Evolutionary conservation across 768 basidiomycete species (phyloP).

Genomic region (Hypholoma fasciculare): DNA sequence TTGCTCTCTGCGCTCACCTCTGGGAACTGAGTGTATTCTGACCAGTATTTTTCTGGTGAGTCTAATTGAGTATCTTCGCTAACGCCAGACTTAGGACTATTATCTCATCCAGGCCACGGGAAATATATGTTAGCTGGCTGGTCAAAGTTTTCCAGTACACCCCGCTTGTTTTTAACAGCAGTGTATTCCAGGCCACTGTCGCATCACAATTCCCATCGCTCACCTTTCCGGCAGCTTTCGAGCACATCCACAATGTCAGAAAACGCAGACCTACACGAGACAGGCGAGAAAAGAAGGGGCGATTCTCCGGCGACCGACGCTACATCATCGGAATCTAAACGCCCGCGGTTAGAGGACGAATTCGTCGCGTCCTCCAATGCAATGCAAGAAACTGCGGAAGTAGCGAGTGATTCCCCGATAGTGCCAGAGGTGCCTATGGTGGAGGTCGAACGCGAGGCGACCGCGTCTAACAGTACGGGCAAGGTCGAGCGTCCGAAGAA

Average conservation of each 20-base stretch:
- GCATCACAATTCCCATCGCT: not conserved
- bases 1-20: too few relatives aligned
- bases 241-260: not conserved
- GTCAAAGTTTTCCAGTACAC: not conserved
- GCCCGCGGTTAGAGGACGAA: conserved; percentile 5
- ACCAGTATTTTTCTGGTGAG: too few relatives aligned
- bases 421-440: too few relatives aligned
- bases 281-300: conserved; percentile 2
- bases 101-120: too few relatives aligned
- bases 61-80: too few relatives aligned
- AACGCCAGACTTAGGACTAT: too few relatives aligned
- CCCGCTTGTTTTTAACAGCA: conserved; percentile 9
- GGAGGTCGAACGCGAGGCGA: not conserved
- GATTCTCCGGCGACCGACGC: not conserved
- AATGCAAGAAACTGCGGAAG: not conserved
- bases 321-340: conserved; percentile 1
- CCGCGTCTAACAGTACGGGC: not conserved
- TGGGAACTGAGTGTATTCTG: too few relatives aligned
- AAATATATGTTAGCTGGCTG: too few relatives aligned
- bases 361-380: not conserved
- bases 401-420: too few relatives aligned
- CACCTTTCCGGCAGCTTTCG: not conserved
- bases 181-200: not conserved
- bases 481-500: conserved; percentile 15
- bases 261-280: not conserved